Evolutionary conservation across 768 basidiomycete genomes (phyloP), one percentile per base, ranked within the genome.

Genomic region (Russula brevipes): DNA sequence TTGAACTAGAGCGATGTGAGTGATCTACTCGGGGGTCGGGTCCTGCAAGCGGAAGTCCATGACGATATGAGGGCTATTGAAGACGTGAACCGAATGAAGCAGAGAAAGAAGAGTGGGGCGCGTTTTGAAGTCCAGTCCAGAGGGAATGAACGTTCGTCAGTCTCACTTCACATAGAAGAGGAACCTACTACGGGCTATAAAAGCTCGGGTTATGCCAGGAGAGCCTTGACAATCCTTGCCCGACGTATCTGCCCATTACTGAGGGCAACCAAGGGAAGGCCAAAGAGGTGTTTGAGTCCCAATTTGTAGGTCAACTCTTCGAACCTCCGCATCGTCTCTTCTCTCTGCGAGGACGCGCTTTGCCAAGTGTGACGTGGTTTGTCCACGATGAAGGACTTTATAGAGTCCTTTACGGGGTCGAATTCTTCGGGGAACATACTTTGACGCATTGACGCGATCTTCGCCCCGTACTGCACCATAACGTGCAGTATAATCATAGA

Each of bases 191-290:
- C 86, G 61, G 94, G 95, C 72, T 98, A 73, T 30, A 98, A 71
- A 19, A 98, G 71, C 64, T 86, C 81, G 0, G 94, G 92, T 50
- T 81, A 79, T 17, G 73, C 76, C 38, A 98, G 71, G 9, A 98
- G 73, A 0, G 90, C 89, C 66, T 86, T 84, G 9, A 90, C 79
- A 52, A 99, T 89, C 50, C 94, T 78, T 5, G 94, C 94, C 17
- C 92, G 77, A 44, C 95, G 77, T 36, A 88, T 98, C 77, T 99
- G 95, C 0, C 96, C 96, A 69, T 95, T 96, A 65, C 89, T 91
- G 56, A 98, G 73, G 0, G 91, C 91, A 8, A 98, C 79, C 4
- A 91, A 72, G 0, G 96, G 96, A 5, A 96, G 70, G 70, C 94
- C 87, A n/a, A 98, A 76, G 31, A 95, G 74, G 5, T 77, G 67